These are phyloP conservation scores for Penicillium fuscoglaucum DNA, from an alignment of 2,329 filamentous ascomycete species.

Conservation along the genomic window DNA sequence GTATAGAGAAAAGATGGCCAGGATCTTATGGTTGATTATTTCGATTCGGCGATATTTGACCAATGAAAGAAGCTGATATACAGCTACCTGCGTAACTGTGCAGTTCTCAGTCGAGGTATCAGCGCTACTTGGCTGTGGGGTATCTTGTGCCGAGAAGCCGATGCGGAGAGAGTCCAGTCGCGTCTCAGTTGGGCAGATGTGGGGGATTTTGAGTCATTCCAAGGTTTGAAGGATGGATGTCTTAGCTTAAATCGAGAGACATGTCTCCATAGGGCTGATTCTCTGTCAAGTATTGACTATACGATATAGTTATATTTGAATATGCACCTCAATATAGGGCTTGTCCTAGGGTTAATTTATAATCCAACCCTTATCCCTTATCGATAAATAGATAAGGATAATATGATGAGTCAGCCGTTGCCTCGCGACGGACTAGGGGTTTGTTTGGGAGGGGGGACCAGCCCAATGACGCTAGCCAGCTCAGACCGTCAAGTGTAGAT, in stretches of 20 bases:
- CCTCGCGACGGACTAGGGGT: constrained; percentile 22
- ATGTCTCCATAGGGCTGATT: background rate
- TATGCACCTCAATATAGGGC: background rate
- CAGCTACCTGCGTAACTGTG: background rate
- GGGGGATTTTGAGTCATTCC: background rate
- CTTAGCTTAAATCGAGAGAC: background rate
- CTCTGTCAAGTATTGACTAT: background rate
- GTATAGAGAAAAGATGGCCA: constrained; percentile 10
- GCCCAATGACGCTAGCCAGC: constrained; percentile 14
- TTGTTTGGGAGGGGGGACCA: constrained; percentile 25
- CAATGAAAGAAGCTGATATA: constrained; percentile 12
- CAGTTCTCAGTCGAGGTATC: background rate
- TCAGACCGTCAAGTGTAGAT: constrained; percentile 15
- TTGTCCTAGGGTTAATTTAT: background rate
- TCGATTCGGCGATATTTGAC: constrained; percentile 13
- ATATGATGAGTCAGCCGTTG: constrained; percentile 19
- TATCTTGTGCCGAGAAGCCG: constrained; percentile 21
- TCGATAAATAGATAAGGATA: background rate
- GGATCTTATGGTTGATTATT: background rate
- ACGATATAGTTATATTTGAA: background rate
- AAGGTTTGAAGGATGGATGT: background rate
- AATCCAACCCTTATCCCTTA: constrained; percentile 14
- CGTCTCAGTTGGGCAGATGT: background rate
- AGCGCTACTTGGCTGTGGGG: constrained; percentile 14
- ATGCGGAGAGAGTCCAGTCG: constrained; percentile 16